Base-by-base conservation (phyloP, 495 filamentous ascomycete species). In the Collariella sp. region DNA sequence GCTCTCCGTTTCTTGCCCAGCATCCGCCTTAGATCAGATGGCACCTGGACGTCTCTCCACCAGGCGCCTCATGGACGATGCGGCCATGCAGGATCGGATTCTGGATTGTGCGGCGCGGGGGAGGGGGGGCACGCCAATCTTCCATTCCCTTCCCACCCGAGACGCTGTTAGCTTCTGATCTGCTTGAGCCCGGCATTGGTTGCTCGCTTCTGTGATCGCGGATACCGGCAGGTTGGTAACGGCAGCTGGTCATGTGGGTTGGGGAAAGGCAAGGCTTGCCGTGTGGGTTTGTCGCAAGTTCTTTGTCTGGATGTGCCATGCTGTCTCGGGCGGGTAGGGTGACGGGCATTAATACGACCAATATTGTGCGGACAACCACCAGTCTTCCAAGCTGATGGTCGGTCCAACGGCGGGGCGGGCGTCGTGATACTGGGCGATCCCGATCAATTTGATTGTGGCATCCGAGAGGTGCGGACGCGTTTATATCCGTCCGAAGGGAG, bases 261-360 rank as follows among this genome's bases (percentile, higher is more conserved):
- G 20, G 16, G 5, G 36, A 36, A 15, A 36, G 22, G 20, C 23
- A 36, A 40, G 15, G 29, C 31, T 39, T n/a, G 16, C 20, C 12
- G 23, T 29, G 42, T 3, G 35, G 6, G 18, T 47, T 42, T 36
- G 52, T 29, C 44, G 16, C 44, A 42, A 23, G 34, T 43, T 22
- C 20, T 31, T 39, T 31, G 20, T 20, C 34, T 33, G 41, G 23
- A 34, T 40, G 26, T 43, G 39, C 15, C 15, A 10, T 26, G 16
- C 36, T 58, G 50, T 54, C 50, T 53, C 50, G 44, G 55, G 35
- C 34, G 47, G 20, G 1, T 33, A 41, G 50, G 46, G 39, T 38
- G 22, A 33, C 10, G 7, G 35, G 5, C 18, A 12, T 20, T 39
- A 34, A n/a, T 16, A 33, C 24, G n/a, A 36, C 34, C 24, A 45